phyloP scores from a whole-genome alignment of 352 stramenopile species.

The Phytopythium vexans region DNA sequence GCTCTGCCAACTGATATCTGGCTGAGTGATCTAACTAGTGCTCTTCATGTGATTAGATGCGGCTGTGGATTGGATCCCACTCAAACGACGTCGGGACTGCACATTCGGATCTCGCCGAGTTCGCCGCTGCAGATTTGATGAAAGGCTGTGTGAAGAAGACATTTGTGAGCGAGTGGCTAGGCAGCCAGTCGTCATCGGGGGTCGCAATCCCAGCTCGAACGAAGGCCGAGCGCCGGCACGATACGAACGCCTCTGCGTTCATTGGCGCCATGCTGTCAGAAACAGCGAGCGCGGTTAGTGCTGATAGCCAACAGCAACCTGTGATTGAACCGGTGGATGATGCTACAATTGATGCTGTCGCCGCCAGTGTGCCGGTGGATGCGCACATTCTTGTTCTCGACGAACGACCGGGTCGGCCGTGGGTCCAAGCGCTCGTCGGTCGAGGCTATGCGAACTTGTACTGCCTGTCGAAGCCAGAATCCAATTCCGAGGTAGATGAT shows the following conservation, averaged over 20 bases:
- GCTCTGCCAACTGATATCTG: not conserved
- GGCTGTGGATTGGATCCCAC: constrained; percentile 29
- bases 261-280: constrained; percentile 19
- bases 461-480: constrained; percentile 10
- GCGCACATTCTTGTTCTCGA: constrained; percentile 26
- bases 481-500: not conserved
- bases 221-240: too few relatives aligned
- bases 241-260: too few relatives aligned
- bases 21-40: constrained; percentile 2
- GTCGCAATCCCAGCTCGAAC: too few relatives aligned
- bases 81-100: constrained; percentile 7
- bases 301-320: not conserved
- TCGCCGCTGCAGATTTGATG: constrained; percentile 13
- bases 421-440: constrained; percentile 17
- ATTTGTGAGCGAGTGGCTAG: too few relatives aligned
- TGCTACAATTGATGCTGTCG: constrained; percentile 4
- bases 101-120: constrained; percentile 9
- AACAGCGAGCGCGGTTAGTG: not conserved
- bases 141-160: constrained; percentile 38
- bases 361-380: constrained; percentile 13
- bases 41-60: constrained; percentile 31
- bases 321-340: not conserved
- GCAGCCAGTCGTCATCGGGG: too few relatives aligned
- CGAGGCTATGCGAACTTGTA: constrained; percentile 29
- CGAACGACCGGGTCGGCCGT: constrained; percentile 10